Base-by-base conservation (phyloP, 2,329 filamentous ascomycete genomes). In the Aspergillus eucalypticola region DNA sequence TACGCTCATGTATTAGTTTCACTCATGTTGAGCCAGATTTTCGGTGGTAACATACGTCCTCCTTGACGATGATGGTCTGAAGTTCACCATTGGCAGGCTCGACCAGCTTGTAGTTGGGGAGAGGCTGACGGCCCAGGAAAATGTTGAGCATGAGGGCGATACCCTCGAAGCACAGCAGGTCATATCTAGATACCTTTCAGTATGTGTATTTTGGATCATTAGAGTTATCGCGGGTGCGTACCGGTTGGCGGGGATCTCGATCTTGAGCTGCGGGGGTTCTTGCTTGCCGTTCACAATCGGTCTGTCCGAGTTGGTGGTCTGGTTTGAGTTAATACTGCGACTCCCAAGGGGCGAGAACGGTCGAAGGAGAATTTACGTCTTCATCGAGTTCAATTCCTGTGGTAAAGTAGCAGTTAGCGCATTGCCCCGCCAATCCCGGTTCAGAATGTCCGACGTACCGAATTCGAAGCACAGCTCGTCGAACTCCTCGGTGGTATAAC, bases 401-500 rank as follows among this genome's bases (percentile, higher is more conserved):
- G 62, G 32, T 23, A 21, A 54, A 61, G 55, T n/a, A 52, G 56
- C 17, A 51, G 64, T 78, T 63, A 79, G 73, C 66, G 65, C 60
- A 63, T 65, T 46, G 59, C 66, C 70, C 69, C 66, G 66, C 66
- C 55, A 59, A 57, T 55, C 56, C 60, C 57, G 59, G 54, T 56
- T 27, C 51, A 15, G 44, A 8, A 60, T 55, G 53, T 57, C 27
- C 60, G 56, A 74, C 77, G 65, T 76, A 81, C 93, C 93, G 75
- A 96, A 99, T 73, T 99, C 94, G 84, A 99, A 99, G 79, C 95
- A 98, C 69, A 99, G 84, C 74, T 96, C 90, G 78, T 99, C 95
- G 74, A 99, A 99, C 73, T 96, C 91, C 71, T 96, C 87, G 65
- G 91, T 95, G 58, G 94, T 96, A 78, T 91, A 94, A 68, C 90